Evolutionary conservation across 768 basidiomycete genomes (phyloP).

Genomic region (Macrolepiota albuminosa): DNA sequence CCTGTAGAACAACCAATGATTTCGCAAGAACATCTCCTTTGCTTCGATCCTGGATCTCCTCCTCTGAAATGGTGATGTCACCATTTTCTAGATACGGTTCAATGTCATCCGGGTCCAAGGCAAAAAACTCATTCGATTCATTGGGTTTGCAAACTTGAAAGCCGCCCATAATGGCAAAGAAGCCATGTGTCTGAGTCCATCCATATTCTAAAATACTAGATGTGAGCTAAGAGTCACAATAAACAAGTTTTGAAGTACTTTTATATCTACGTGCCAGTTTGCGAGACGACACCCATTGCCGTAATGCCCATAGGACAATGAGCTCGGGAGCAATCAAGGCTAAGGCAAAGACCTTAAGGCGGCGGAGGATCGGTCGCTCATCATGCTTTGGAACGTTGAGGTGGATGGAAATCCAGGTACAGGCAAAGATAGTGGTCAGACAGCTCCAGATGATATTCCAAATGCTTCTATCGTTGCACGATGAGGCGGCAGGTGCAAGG

Average conservation of each 20-base stretch:
- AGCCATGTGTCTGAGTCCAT: constrained; percentile 5
- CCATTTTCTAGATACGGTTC: neutral
- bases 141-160: constrained; percentile 11
- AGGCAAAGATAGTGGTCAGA: neutral
- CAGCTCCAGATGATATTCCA: constrained; percentile 22
- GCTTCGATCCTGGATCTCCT: constrained; percentile 21
- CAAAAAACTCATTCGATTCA: neutral
- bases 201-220: constrained; percentile 1
- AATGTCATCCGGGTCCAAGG: constrained; percentile 3
- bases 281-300: constrained; percentile 15
- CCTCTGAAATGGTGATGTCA: constrained; percentile 8
- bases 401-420: constrained; percentile 14
- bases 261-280: constrained; percentile 12
- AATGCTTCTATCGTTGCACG: constrained; percentile 3
- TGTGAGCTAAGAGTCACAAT: neutral
- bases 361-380: neutral
- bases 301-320: constrained; percentile 15
- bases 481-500: neutral
- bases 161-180: constrained; percentile 24
- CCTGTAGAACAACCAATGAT: constrained; percentile 20
- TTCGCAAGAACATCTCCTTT: constrained; percentile 23
- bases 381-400: constrained; percentile 17
- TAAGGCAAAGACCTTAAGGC: neutral
- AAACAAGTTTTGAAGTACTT: neutral
- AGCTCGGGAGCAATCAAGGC: constrained; percentile 19